Evolutionary conservation across 495 filamentous ascomycete species (phyloP).

Genomic region (Pseudotulostoma volvatum): DNA sequence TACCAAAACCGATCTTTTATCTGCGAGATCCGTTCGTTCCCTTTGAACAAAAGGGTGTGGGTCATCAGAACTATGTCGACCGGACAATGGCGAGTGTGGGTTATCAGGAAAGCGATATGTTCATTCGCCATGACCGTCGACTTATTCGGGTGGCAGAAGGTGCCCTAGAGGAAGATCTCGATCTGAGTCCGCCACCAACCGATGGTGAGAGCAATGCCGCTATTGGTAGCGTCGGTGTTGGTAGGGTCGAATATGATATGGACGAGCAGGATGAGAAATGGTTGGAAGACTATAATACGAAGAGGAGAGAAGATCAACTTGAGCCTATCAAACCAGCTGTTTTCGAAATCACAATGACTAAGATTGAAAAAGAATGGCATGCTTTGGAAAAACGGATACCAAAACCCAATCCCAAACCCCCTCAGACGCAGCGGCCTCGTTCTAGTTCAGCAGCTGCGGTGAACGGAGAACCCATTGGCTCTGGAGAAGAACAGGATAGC

Average conservation of each 20-base stretch:
- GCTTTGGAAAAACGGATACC: conserved; percentile 90
- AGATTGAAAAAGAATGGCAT: conserved; percentile 98
- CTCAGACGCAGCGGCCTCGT: conserved; percentile 74
- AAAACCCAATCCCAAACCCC: conserved; percentile 88
- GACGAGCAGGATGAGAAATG: conserved; percentile 97
- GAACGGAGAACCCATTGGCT: conserved; percentile 66
- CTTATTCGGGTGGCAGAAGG: conserved; percentile 65
- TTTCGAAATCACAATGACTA: conserved; percentile 95
- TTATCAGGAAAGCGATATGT: conserved; percentile 87
- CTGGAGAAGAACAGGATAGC: conserved; percentile 87
- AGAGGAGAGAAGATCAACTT: conserved; percentile 51
- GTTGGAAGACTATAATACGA: conserved; percentile 69
- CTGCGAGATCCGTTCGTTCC: conserved; percentile 41
- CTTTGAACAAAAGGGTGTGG: conserved; percentile 44
- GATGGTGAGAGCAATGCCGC: conserved; percentile 46
- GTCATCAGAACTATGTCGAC: conserved; percentile 60
- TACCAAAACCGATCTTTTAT: conserved; percentile 46
- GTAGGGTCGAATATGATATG: conserved; percentile 96
- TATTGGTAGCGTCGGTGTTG: conserved; percentile 31
- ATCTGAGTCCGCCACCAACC: conserved; percentile 39
- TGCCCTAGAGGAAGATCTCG: conserved; percentile 69
- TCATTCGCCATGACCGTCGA: conserved; percentile 55
- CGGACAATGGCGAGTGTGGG: conserved; percentile 86
- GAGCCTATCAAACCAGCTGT: conserved; percentile 78
- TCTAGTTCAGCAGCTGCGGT: conserved; percentile 86